Conservation (phyloP, 192 early-diverging fungal species). For the Chytriomyces confervae region DNA sequence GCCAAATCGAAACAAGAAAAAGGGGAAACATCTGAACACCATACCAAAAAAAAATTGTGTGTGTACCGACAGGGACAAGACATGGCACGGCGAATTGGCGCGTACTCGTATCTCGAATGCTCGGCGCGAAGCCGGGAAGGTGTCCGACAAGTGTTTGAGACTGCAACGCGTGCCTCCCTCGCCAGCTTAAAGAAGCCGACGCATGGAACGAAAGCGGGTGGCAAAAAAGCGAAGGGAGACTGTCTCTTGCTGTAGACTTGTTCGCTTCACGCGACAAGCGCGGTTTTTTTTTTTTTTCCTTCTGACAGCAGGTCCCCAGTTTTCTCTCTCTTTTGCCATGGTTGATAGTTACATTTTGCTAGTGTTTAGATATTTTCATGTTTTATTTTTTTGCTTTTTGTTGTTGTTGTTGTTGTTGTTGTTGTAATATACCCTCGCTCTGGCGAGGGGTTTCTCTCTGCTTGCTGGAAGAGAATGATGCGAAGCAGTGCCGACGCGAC, state of each 20-base stretch:
- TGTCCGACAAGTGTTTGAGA: slow-evolving; percentile 61
- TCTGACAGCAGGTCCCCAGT: too few species aligned
- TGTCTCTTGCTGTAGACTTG: not conserved
- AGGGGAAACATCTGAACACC: not conserved
- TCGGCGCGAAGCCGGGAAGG: slow-evolving; percentile 43
- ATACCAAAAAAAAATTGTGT: not conserved
- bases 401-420: not conserved
- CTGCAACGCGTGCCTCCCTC: slow-evolving; percentile 56
- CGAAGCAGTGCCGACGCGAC: too few species aligned
- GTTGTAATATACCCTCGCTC: not conserved
- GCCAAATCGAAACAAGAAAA: too few species aligned
- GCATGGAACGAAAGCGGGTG: not conserved
- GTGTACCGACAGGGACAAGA: slow-evolving; percentile 13
- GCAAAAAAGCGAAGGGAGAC: not conserved
- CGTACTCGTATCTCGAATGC: slow-evolving; percentile 35
- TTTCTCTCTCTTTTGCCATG: too few species aligned
- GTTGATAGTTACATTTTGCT: too few species aligned
- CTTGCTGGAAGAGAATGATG: too few species aligned
- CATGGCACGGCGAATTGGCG: slow-evolving; percentile 33
- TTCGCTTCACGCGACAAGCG: too few species aligned
- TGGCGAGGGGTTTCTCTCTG: too few species aligned
- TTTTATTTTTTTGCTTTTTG: not conserved
- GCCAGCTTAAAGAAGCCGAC: not conserved
- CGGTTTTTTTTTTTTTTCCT: too few species aligned
- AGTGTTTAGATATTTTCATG: not conserved